A percentile compares a stretch with the other conserved stretches of the same genome.
These are phyloP conservation scores for Anisogramma anomala DNA, from an alignment of 2,329 filamentous ascomycete genomes.

Conservation along the genomic window DNA sequence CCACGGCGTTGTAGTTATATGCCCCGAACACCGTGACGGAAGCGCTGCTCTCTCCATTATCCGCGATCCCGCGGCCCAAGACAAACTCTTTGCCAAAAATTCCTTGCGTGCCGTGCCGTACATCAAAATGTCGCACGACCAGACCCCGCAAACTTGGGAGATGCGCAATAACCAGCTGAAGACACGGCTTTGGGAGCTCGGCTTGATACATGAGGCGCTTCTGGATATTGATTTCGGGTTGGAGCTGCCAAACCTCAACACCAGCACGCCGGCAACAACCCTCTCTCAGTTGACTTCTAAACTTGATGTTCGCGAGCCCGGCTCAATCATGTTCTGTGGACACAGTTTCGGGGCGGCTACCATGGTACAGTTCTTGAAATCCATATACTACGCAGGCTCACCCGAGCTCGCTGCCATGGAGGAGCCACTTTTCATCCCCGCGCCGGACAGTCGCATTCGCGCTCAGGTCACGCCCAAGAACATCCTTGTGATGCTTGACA, in stretches of 20 bases:
- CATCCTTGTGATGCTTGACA: conserved; percentile 60
- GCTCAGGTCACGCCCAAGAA: conserved; percentile 57
- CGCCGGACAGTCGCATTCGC: conserved; percentile 41
- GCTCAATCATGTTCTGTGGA: conserved; percentile 62
- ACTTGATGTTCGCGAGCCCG: conserved; percentile 59
- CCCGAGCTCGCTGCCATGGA: conserved; percentile 36
- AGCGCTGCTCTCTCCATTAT: conserved; percentile 66
- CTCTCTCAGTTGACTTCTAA: conserved; percentile 48
- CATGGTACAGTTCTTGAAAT: conserved; percentile 66
- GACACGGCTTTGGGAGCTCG: conserved; percentile 69
- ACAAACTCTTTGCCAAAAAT: conserved; percentile 25
- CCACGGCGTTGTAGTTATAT: conserved; percentile 69
- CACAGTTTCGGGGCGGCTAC: conserved; percentile 75
- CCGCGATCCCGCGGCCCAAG: conserved; percentile 43
- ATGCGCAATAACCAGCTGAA: conserved; percentile 60
- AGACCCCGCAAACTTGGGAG: conserved; percentile 53
- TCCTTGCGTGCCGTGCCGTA: conserved; percentile 34
- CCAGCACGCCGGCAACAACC: conserved; percentile 30
- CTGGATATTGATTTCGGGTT: conserved; percentile 51
- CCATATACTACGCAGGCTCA: conserved; percentile 53
- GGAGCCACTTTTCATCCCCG: conserved; percentile 50
- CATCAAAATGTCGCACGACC: conserved; percentile 46
- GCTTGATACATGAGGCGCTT: conserved; percentile 56
- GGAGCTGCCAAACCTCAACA: conserved; percentile 40
- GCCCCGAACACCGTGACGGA: conserved; percentile 73